Conservation (phyloP, 2,329 filamentous ascomycete species). For the Thermoascus crustaceus region DNA sequence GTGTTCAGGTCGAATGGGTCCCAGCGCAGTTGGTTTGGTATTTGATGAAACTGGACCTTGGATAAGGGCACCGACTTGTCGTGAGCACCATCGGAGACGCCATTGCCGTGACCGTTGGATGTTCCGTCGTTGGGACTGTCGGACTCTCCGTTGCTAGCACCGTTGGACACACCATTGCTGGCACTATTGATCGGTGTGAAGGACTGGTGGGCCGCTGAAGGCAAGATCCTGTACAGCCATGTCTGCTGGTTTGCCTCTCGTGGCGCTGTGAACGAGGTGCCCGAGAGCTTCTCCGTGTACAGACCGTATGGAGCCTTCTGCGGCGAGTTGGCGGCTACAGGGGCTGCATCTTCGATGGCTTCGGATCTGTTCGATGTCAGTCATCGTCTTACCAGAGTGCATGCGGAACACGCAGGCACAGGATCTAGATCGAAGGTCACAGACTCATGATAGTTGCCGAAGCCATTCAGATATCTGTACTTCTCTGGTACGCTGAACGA, state of each 20-base stretch:
- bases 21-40: constrained; percentile 77
- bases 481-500: constrained; percentile 49
- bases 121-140: too few relatives aligned
- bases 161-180: too few relatives aligned
- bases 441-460: constrained; percentile 61
- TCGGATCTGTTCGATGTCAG: background rate
- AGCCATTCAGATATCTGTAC: constrained; percentile 69
- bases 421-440: constrained; percentile 14
- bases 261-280: constrained; percentile 63
- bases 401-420: constrained; percentile 2
- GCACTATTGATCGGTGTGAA: constrained; percentile 39
- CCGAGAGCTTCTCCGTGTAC: constrained; percentile 72
- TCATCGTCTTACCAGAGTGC: background rate
- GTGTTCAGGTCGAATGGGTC: constrained; percentile 67
- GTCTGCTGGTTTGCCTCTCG: constrained; percentile 61
- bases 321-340: constrained; percentile 69
- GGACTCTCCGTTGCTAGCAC: too few relatives aligned
- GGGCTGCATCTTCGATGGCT: constrained; percentile 53
- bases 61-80: too few relatives aligned
- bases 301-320: constrained; percentile 72
- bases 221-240: constrained; percentile 64
- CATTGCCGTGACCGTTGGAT: too few relatives aligned
- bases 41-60: constrained; percentile 59
- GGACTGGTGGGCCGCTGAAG: constrained; percentile 52
- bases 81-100: too few relatives aligned